Evolutionary conservation across 208 protist genomes (phyloP).

Genomic region (Hexamita inflata): DNA sequence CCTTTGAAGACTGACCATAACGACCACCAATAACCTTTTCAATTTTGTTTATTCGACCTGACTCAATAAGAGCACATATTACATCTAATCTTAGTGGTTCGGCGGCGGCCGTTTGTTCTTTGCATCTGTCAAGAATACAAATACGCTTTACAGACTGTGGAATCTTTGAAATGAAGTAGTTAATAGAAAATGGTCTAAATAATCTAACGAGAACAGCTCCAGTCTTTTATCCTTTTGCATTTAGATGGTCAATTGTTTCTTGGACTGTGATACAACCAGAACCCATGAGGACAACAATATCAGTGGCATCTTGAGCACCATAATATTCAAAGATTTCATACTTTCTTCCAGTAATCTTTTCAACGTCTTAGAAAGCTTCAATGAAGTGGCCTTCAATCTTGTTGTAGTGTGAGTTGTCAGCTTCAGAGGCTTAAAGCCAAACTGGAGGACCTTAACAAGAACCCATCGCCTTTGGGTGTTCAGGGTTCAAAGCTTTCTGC

Average conservation of each 20-base stretch:
- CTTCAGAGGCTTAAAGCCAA: conserved; percentile 52
- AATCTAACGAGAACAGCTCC: conserved; percentile 54
- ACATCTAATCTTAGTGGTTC: conserved; percentile 60
- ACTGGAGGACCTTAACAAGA: conserved; percentile 47
- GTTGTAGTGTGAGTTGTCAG: conserved; percentile 49
- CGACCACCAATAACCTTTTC: conserved; percentile 48
- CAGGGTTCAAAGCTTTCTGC: conserved; percentile 44
- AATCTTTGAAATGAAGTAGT: conserved; percentile 45
- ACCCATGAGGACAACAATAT: conserved; percentile 55
- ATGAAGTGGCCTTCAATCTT: conserved; percentile 46
- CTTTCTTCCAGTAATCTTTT: conserved; percentile 44
- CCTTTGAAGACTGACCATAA: conserved; percentile 56
- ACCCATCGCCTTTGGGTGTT: conserved; percentile 47
- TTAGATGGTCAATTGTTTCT: conserved; percentile 48
- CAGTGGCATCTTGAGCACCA: conserved; percentile 46
- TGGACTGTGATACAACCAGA: conserved; percentile 31
- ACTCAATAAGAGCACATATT: conserved; percentile 5
- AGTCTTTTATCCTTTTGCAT: conserved; percentile 49
- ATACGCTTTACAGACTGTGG: conserved; percentile 47
- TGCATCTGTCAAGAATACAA: conserved; percentile 52
- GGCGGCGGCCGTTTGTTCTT: conserved; percentile 48
- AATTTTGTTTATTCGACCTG: neutral
- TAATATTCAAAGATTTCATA: conserved; percentile 55
- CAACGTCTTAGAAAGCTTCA: conserved; percentile 41
- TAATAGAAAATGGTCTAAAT: conserved; percentile 51